phyloP scores from a whole-genome alignment of 176 grass and related monocot genomes.

The Chloris gayana region DNA sequence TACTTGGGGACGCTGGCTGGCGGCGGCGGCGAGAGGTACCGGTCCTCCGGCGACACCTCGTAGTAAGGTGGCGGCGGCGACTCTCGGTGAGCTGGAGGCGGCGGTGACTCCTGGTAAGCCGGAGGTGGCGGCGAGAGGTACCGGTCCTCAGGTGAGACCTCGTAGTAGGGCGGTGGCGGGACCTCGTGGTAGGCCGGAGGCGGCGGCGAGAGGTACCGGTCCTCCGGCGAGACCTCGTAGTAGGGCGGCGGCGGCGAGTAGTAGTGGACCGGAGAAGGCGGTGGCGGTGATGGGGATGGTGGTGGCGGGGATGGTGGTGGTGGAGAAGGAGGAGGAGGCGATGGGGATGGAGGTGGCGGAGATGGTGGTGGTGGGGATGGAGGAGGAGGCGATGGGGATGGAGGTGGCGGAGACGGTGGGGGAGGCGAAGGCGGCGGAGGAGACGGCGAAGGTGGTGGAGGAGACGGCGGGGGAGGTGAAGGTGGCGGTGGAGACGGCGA shows the following conservation, averaged over 20 bases:
- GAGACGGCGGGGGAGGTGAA: background rate
- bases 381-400: background rate
- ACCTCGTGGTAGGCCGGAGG: conserved; percentile 21
- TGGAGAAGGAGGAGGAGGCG: conserved; percentile 19
- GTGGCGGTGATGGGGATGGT: conserved; percentile 18
- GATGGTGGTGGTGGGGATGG: conserved; percentile 34
- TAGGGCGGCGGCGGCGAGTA: conserved; percentile 5
- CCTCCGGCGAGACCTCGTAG: background rate
- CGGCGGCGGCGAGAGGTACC: conserved; percentile 45
- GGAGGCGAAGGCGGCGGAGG: background rate
- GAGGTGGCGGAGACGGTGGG: background rate
- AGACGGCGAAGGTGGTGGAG: background rate
- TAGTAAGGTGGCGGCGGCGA: conserved; percentile 30
- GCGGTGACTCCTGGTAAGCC: background rate
- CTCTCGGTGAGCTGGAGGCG: conserved; percentile 29
- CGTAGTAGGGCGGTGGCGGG: conserved; percentile 42
- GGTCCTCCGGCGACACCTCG: conserved; percentile 47
- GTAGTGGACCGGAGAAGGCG: background rate
- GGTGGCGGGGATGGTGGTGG: conserved; percentile 20
- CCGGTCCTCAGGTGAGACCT: conserved; percentile 39
- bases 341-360: background rate
- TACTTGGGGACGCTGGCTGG: conserved; percentile 35
- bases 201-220: conserved; percentile 40
- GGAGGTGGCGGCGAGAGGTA: conserved; percentile 37
- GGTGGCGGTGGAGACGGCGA: background rate